Conservation (phyloP, 305 asterid species). For the Ruellia speciosa region DNA sequence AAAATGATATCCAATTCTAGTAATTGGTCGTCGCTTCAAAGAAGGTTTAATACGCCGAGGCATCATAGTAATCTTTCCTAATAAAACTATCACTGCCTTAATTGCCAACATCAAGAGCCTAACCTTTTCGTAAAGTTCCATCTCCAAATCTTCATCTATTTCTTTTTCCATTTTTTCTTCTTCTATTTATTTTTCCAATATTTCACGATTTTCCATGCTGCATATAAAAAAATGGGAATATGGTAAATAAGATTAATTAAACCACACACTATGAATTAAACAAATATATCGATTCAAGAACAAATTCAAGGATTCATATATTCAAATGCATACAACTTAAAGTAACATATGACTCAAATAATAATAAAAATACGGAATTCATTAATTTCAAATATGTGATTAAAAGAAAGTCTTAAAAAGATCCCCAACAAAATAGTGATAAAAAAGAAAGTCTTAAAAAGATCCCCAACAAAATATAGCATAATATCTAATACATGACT, state of each 20-base stretch:
- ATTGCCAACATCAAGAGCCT: not conserved
- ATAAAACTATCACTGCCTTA: not conserved
- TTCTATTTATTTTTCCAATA: too few species aligned
- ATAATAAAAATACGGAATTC: not conserved
- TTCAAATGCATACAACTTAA: not conserved
- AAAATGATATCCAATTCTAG: not conserved
- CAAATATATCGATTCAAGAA: not conserved
- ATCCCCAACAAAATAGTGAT: not conserved
- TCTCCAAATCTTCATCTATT: not conserved
- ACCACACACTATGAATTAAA: not conserved
- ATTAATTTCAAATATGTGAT: not conserved
- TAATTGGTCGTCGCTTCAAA: not conserved
- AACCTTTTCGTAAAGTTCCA: not conserved
- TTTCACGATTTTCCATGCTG: not conserved
- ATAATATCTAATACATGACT: too few species aligned
- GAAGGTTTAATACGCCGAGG: not conserved
- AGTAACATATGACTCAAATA: not conserved
- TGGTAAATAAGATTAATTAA: too few species aligned
- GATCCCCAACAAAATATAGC: not conserved
- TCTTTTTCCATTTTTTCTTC: too few species aligned
- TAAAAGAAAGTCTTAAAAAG: not conserved
- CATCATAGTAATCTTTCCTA: not conserved
- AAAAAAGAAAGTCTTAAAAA: too few species aligned
- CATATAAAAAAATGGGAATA: not conserved
- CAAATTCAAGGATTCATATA: not conserved